Evolutionary conservation across 371 early-diverging fungal species (phyloP), one percentile per base, ranked within the genome.

Genomic region (Phascolomyces articulosus): DNA sequence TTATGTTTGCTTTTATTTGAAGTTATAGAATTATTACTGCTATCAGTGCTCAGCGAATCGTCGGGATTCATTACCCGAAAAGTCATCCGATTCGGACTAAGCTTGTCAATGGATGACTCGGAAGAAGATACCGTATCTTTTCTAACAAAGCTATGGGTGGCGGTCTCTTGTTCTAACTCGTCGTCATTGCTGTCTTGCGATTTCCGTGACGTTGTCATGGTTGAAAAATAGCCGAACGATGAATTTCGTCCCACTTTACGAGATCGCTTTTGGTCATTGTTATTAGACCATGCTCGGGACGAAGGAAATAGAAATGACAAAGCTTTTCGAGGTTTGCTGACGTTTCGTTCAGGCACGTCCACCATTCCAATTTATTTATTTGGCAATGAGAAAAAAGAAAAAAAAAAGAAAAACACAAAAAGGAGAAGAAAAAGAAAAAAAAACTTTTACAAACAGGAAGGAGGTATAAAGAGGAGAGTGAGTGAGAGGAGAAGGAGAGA

Each of bases 31-130:
- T 16, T 44, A n/a, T 15, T 44, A 18, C 38, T 57, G 57, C 23
- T 38, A 18, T 18, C 26, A 7, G 47, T 59, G 47, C 20, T 47
- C 4, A 24, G 28, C 23, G 60, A 4, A 10, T 59, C 44, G 16
- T 44, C 60, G 18, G 60, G 60, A 27, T 59, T 59, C 18, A 59
- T 21, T 6, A 59, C 60, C 16, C 60, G 60, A 41, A 59, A 59
- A 28, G 60, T 41, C 40, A 59, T 40, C 60, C 47, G 60, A 23
- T 59, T 51, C 51, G 51, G 51, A 51, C 51, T 51, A 51, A 24
- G 29, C 40, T 28, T 21, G 60, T 38, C 47, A 10, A 31, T 58
- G 15, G 59, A 58, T 18, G 23, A 40, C 23, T 44, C 28, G 40
- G 28, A 44, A 10, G 27, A 40, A 24, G 20, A 40, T 40, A n/a